Conservation (phyloP, 805 yeast species). For the Nakazawaea ernobii region DNA sequence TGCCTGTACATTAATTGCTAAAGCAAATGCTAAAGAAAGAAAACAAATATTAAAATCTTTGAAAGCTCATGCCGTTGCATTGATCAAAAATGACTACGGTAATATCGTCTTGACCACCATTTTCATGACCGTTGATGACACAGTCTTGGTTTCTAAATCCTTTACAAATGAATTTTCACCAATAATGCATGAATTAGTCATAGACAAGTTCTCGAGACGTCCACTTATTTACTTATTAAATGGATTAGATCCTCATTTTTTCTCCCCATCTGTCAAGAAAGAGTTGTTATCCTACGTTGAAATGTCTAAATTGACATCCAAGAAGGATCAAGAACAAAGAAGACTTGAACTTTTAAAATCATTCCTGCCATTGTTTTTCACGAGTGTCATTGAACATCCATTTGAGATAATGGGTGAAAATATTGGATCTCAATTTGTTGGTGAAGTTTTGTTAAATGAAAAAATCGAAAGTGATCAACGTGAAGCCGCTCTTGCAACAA, state of each 20-base stretch:
- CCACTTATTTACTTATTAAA: slow-evolving; percentile 78
- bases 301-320: slow-evolving; percentile 64
- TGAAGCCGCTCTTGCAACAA: slow-evolving; percentile 45
- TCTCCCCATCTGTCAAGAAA: slow-evolving; percentile 61
- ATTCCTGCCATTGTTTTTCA: slow-evolving; percentile 62
- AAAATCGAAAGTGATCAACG: slow-evolving; percentile 33
- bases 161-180: slow-evolving; percentile 56
- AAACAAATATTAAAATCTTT: slow-evolving; percentile 67
- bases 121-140: slow-evolving; percentile 88
- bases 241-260: slow-evolving; percentile 77
- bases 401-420: slow-evolving; percentile 55
- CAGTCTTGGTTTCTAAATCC: slow-evolving; percentile 73
- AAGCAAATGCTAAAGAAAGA: slow-evolving; percentile 89
- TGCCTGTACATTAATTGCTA: slow-evolving; percentile 73
- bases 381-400: slow-evolving; percentile 45
- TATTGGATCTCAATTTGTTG: slow-evolving; percentile 77
- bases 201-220: slow-evolving; percentile 78
- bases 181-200: slow-evolving; percentile 46
- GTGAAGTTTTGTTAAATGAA: slow-evolving; percentile 63
- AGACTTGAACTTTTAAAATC: slow-evolving; percentile 59
- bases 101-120: slow-evolving; percentile 72
- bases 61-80: slow-evolving; percentile 67
- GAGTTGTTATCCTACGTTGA: slow-evolving; percentile 57
- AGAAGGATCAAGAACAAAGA: slow-evolving; percentile 77
- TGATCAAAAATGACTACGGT: slow-evolving; percentile 84